Evolutionary conservation across 2,329 filamentous ascomycete genomes (phyloP).

Genomic region (Aspergillus aculeatinus): DNA sequence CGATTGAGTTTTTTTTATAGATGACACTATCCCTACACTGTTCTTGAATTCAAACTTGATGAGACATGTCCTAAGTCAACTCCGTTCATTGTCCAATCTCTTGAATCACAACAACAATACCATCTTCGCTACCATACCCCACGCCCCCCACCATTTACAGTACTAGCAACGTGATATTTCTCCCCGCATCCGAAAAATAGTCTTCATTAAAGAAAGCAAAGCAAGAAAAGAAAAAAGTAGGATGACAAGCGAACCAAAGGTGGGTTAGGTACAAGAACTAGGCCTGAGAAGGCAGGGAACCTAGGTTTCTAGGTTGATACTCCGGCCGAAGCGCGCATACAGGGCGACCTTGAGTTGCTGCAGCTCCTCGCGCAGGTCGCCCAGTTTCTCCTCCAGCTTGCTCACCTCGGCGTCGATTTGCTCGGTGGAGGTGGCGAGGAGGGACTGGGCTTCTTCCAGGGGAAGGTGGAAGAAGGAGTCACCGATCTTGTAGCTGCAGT

Average conservation of each 20-base stretch:
- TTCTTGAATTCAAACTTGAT: no score
- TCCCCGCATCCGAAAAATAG: no score
- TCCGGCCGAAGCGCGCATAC: slow-evolving; percentile 91
- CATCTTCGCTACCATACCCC: no score
- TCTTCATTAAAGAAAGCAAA: not conserved
- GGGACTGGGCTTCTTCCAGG: slow-evolving; percentile 79
- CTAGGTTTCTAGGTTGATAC: slow-evolving; percentile 93
- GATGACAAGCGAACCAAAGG: not conserved
- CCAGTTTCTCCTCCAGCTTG: slow-evolving; percentile 73
- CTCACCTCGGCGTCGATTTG: slow-evolving; percentile 75
- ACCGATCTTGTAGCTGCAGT: slow-evolving; percentile 83
- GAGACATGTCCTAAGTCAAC: no score
- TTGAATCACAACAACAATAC: no score
- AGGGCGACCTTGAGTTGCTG: slow-evolving; percentile 83
- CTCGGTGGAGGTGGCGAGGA: slow-evolving; percentile 70
- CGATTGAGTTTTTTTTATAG: not conserved
- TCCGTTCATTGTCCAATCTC: no score
- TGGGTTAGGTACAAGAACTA: no score
- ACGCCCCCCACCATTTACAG: no score
- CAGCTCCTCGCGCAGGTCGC: slow-evolving; percentile 80
- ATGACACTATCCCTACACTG: no score
- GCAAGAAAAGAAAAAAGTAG: not conserved
- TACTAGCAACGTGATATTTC: no score
- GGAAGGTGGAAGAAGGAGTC: slow-evolving; percentile 91
- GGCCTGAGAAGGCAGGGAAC: not conserved